A percentile compares a stretch with the other conserved stretches of the same genome.
These are phyloP conservation scores for Vitellaria paradoxa DNA, from an alignment of 179 eudicot genomes.

Conservation along the genomic window DNA sequence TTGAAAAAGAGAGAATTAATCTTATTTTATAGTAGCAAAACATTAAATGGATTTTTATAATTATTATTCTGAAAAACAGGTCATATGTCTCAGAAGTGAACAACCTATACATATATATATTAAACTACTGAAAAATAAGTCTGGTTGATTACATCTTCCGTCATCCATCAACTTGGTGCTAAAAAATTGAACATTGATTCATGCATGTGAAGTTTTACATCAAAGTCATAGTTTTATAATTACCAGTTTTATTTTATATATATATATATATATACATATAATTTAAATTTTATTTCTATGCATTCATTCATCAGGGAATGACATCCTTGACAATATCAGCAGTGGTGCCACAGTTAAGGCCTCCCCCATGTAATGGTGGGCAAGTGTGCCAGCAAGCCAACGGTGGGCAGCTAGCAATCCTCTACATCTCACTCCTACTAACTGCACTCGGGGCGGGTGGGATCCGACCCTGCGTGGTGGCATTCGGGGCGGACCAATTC, in stretches of 20 bases:
- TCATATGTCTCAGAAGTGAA: neutral
- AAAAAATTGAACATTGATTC: too few species aligned
- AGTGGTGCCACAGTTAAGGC: slow-evolving; percentile 48
- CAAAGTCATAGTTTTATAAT: neutral
- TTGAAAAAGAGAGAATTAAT: too few species aligned
- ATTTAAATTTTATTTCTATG: neutral
- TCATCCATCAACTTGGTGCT: too few species aligned
- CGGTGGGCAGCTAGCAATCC: slow-evolving; percentile 40
- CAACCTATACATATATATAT: too few species aligned
- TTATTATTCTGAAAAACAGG: neutral
- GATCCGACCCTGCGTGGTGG: slow-evolving; percentile 66
- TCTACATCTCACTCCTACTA: slow-evolving; percentile 39
- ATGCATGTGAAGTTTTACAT: neutral
- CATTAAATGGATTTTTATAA: neutral
- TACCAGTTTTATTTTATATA: neutral
- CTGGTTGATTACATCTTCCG: too few species aligned
- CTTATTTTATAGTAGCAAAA: neutral
- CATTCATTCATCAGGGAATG: slow-evolving; percentile 43
- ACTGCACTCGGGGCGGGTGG: slow-evolving; percentile 64
- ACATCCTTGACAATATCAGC: slow-evolving; percentile 55
- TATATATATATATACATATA: neutral
- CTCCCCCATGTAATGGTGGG: slow-evolving; percentile 26
- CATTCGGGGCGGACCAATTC: slow-evolving; percentile 70
- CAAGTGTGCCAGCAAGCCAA: slow-evolving; percentile 44
- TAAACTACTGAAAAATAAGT: too few species aligned